Evolutionary conservation across 305 asterid species (phyloP).

Genomic region (Lippia alba): DNA sequence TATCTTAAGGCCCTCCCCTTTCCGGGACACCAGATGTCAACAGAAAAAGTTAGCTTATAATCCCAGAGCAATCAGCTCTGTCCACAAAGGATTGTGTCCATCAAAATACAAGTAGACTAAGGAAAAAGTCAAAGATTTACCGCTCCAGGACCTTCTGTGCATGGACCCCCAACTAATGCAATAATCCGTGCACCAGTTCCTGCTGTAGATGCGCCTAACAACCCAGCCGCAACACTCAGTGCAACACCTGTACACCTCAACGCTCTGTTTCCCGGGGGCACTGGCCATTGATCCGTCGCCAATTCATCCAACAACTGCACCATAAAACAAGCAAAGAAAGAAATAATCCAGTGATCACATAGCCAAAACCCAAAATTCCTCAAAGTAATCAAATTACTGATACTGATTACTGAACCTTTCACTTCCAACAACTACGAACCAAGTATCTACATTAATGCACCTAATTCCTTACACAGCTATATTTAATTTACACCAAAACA

Average conservation of each 20-base stretch:
- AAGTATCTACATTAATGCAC: background rate
- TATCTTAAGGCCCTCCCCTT: too few species aligned
- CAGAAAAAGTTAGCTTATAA: too few species aligned
- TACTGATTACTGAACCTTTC: constrained; percentile 1
- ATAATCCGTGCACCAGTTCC: constrained; percentile 90
- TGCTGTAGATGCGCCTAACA: constrained; percentile 81
- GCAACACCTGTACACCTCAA: constrained; percentile 96
- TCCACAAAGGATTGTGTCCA: background rate
- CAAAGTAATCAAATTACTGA: constrained; percentile 11
- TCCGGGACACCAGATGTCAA: too few species aligned
- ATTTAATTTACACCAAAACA: constrained; percentile 3
- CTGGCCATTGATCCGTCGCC: constrained; percentile 87
- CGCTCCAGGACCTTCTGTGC: constrained; percentile 99
- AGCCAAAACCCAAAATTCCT: constrained; percentile 9
- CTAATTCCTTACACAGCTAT: constrained; percentile 1
- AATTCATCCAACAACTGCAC: constrained; percentile 90
- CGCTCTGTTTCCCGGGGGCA: constrained; percentile 81
- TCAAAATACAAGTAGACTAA: background rate
- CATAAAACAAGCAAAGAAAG: constrained; percentile 31
- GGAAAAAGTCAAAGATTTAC: constrained; percentile 56
- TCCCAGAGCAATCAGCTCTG: background rate
- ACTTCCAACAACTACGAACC: constrained; percentile 22
- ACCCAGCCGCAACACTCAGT: constrained; percentile 88
- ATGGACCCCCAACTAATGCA: constrained; percentile 96
- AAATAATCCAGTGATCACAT: constrained; percentile 5